Evolutionary conservation across 371 early-diverging fungal genomes (phyloP), one percentile per base, ranked within the genome.

Genomic region (Phascolomyces articulosus): DNA sequence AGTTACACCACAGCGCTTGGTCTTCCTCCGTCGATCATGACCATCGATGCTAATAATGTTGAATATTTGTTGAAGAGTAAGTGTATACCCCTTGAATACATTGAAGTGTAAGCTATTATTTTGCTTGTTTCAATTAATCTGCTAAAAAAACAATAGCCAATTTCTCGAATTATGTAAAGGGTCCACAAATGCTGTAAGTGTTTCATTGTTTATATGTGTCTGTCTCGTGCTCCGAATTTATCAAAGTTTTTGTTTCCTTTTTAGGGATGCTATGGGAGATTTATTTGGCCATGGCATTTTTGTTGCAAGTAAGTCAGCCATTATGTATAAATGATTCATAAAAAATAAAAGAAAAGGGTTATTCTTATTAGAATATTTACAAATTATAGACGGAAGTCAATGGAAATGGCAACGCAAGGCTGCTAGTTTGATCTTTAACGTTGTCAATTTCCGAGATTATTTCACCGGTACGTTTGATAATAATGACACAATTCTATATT

Each of bases 271-370:
- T 21, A 53, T 74, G 63, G 38, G 66, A 3, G 79, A 68, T 24
- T 54, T 78, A 3, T 71, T 90, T 31, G 90, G 90, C 40, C 71
- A 89, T 60, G 90, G 90, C 24, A 89, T 91, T 65, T 90, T 90
- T 69, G 78, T 80, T 67, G 72, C 74, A 18, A 87, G 44, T 44
- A 44, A 44, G 44, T 44, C 11, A 34, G 0, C 34, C 11, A 9
- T 34, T 34, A 34, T 34, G 34, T 34, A 34, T 11, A 34, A 9
- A 34, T 11, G 11, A 34, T 9, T 34, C 6, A 2, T 34, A 34
- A 34, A 34, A 34, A 6, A 2, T 34, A n/a, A 4, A 0, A 44
- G 4, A n/a, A 0, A 7, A 44, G 44, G 4, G 16, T n/a, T 44
- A 8, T 44, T 44, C 44, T 4, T 13, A 44, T n/a, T 44, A 18